Conservation (phyloP, 2,329 filamentous ascomycete genomes). For the Fusarium virguliforme region DNA sequence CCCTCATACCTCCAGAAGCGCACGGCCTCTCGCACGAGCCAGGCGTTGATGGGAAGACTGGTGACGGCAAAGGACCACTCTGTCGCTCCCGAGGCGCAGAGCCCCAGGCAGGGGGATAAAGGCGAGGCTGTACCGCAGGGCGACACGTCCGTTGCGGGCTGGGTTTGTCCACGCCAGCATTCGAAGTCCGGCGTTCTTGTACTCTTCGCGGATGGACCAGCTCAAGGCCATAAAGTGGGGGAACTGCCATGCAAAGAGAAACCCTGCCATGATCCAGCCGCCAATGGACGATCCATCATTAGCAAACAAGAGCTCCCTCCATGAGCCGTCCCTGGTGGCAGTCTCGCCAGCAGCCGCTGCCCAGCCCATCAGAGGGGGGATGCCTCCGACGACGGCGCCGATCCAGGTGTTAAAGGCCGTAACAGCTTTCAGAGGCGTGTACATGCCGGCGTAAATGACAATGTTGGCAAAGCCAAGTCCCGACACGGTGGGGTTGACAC, state of each 20-base stretch:
- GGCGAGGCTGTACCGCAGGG: conserved; percentile 85
- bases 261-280: conserved; percentile 88
- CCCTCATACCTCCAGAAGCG: conserved; percentile 86
- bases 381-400: conserved; percentile 91
- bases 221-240: conserved; percentile 97
- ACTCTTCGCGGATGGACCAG: conserved; percentile 91
- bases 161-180: conserved; percentile 93
- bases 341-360: conserved; percentile 92
- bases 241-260: conserved; percentile 97
- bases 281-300: conserved; percentile 75
- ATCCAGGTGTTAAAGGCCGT: conserved; percentile 95
- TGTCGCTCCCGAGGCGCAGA: conserved; percentile 86
- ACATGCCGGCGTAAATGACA: conserved; percentile 88
- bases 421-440: conserved; percentile 92
- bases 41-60: conserved; percentile 86
- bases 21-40: conserved; percentile 86
- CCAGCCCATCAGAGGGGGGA: conserved; percentile 98
- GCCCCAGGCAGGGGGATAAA: conserved; percentile 88
- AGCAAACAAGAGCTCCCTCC: conserved; percentile 83
- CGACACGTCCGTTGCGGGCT: conserved; percentile 86
- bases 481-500: conserved; percentile 94
- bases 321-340: conserved; percentile 81
- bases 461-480: conserved; percentile 90
- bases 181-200: conserved; percentile 77
- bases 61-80: conserved; percentile 88